These are phyloP conservation scores for Mortierella claussenii DNA, from an alignment of 192 early-diverging fungal genomes.

Conservation along the genomic window DNA sequence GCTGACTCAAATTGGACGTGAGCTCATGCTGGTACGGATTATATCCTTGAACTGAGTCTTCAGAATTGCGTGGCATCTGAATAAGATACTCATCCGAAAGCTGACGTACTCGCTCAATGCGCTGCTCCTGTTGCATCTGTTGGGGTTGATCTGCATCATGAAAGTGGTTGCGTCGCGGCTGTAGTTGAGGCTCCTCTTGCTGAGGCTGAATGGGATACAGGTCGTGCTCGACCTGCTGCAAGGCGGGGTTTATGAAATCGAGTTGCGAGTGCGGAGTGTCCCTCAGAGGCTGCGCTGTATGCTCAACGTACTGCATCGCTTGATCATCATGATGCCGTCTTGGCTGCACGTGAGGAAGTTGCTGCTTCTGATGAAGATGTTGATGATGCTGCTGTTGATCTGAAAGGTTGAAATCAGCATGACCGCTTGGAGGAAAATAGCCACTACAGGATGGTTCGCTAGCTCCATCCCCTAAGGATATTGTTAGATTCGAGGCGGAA, in stretches of 20 bases:
- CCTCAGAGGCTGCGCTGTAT: not conserved
- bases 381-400: constrained; percentile 22
- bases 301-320: constrained; percentile 11
- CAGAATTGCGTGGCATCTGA: constrained; percentile 45
- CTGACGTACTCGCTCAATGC: constrained; percentile 25
- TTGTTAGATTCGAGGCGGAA: constrained; percentile 4
- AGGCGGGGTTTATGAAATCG: not conserved
- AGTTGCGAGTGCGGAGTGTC: not conserved
- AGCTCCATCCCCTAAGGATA: not conserved
- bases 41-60: constrained; percentile 30
- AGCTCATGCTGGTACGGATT: constrained; percentile 18
- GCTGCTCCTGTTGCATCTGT: constrained; percentile 7
- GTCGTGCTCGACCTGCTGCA: constrained; percentile 3
- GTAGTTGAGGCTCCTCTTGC: constrained; percentile 41
- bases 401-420: not conserved
- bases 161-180: constrained; percentile 38
- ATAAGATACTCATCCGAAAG: constrained; percentile 44
- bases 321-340: constrained; percentile 26
- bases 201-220: constrained; percentile 24
- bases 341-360: constrained; percentile 5
- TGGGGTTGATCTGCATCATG: constrained; percentile 16
- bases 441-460: not conserved
- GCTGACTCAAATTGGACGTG: not conserved
- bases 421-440: not conserved
- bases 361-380: too few species aligned